Base-by-base conservation (phyloP, 2,329 filamentous ascomycete genomes). In the Periconia sp. region DNA sequence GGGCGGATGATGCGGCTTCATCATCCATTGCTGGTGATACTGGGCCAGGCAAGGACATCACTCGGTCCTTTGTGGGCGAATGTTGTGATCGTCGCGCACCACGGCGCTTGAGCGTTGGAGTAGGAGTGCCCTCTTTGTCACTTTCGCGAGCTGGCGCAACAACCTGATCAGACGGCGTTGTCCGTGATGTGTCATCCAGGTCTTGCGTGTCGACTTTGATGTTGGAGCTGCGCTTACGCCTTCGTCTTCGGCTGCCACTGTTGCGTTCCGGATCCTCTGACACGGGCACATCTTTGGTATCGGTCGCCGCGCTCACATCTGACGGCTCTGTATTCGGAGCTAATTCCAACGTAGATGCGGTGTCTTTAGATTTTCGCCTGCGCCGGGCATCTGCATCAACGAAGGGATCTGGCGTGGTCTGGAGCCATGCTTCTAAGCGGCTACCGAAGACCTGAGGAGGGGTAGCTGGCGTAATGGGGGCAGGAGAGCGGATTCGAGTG, bases 341-440 rank as follows among this genome's bases (percentile, higher is more conserved):
- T 29, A 58, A 32, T 15, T 68, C 65, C 4, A 57, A 38, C 3
- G 59, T 66, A 1, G 65, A 66, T 11, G 59, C 36, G 4, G 64
- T 59, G 17, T 65, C 63, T 36, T 61, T 66, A 7, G 66, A 66
- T 33, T 48, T 50, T 34, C 55, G 54, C 28, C 62, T 52, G 19
- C 65, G 64, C 18, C 65, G 65, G 4, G 68, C 65, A 24, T 73
- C 73, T 36, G 70, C 61, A n/a, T 80, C 77, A 34, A 75, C 47
- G 44, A 83, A 81, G 2, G 80, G 78, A 61, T 83, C 80, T 7
- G 77, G 73, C 2, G 80, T 82, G 38, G 71, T 72, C 2, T 76
- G 77, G 5, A 86, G 74, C 83, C 83, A 86, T 35, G 81, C 79
- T 63, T 85, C 80, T 18, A 86, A 78, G 34, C 81, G 80, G 38